These are phyloP conservation scores for Rutstroemia sp. DNA, from an alignment of 2,329 filamentous ascomycete genomes.

Conservation along the genomic window DNA sequence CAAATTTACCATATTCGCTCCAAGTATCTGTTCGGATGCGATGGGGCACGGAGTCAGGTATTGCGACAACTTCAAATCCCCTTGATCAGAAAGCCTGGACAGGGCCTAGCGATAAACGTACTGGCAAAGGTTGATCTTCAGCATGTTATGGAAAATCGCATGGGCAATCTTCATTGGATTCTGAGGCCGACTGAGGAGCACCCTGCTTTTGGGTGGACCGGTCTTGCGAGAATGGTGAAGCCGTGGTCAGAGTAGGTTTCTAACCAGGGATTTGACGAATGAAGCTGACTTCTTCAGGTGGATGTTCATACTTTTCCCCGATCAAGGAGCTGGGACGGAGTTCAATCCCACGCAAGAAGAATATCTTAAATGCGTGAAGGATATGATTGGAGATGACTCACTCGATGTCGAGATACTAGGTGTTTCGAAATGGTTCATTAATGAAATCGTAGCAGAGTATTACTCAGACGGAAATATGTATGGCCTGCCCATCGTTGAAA, in stretches of 20 bases:
- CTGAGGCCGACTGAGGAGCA: conserved; percentile 46
- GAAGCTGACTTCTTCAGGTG: conserved; percentile 32
- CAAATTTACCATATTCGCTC: conserved; percentile 39
- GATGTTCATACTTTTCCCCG: conserved; percentile 48
- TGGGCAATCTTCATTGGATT: conserved; percentile 54
- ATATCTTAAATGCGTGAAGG: conserved; percentile 37
- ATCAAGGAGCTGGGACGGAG: conserved; percentile 31
- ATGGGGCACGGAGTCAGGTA: conserved; percentile 43
- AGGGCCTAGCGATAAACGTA: conserved; percentile 43
- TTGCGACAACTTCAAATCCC: conserved; percentile 40
- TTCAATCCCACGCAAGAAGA: conserved; percentile 40
- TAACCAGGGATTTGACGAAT: not conserved
- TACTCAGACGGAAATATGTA: conserved; percentile 35
- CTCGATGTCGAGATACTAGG: conserved; percentile 43
- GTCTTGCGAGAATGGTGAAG: conserved; percentile 51
- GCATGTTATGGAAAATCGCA: conserved; percentile 40
- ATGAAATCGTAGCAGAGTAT: conserved; percentile 51
- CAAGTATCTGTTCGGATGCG: conserved; percentile 52
- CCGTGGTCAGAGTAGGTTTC: conserved; percentile 45
- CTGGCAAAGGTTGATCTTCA: conserved; percentile 43
- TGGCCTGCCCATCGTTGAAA: not conserved
- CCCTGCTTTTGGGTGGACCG: conserved; percentile 43
- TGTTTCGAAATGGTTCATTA: conserved; percentile 52
- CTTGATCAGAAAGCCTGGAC: conserved; percentile 36
- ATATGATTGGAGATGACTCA: conserved; percentile 49